Evolutionary conservation across 2,329 filamentous ascomycete genomes (phyloP), one percentile per base, ranked within the genome.

Genomic region (Zymoseptoria ardabiliae): DNA sequence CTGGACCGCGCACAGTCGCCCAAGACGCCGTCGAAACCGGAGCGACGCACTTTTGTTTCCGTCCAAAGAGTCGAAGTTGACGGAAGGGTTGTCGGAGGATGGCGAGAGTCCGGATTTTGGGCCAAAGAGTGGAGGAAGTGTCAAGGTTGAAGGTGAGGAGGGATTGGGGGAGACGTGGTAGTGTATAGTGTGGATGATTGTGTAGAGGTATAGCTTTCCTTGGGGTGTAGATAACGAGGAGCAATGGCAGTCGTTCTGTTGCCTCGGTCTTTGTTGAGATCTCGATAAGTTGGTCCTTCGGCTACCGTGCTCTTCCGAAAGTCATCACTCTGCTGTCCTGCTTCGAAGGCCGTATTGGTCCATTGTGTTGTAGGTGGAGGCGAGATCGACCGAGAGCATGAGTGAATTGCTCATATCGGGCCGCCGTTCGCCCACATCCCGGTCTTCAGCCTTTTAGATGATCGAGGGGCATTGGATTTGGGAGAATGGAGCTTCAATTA

Each of bases 401-500:
- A n/a, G n/a, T n/a, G n/a, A n/a, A n/a, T n/a, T n/a, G n/a, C n/a
- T n/a, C n/a, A n/a, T n/a, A n/a, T n/a, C n/a, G n/a, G n/a, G n/a
- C n/a, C n/a, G n/a, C n/a, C n/a, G 19, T 48, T 22, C 23, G 11
- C 20, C 54, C 54, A 55, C 54, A 55, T 55, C 13, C 54, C 54
- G 35, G 23, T 50, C 54, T 2, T n/a, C 19, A 41, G 22, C 54
- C 54, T 19, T 50, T 19, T 13, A 35, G 30, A 13, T 17, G 35
- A 45, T 45, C 35, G 35, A 45, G 35, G 13, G 35, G 35, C 35
- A 45, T 45, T 45, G 11, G 35, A 41, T 41, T 35, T 41, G 17
- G 35, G 35, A n/a, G 35, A 21, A 5, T 20, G 21, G 8, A 8
- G n/a, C 21, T 4, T n/a, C 13, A 17, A 25, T 13, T 13, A n/a